Evolutionary conservation across 192 early-diverging fungal species (phyloP), one percentile per base, ranked within the genome.

Genomic region (Mortierella antarctica): DNA sequence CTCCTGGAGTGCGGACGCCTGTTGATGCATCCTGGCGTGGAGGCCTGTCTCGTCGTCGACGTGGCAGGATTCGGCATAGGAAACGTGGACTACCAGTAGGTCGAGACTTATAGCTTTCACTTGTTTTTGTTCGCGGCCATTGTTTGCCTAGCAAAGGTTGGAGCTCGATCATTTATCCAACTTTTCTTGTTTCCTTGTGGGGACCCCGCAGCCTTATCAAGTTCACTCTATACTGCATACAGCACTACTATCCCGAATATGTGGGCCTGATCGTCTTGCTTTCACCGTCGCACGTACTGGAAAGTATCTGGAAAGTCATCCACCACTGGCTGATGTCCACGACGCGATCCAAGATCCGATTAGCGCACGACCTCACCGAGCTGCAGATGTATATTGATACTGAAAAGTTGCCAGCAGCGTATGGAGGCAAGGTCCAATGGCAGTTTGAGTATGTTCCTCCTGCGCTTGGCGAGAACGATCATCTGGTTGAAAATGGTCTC

Each of bases 201-300:
- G 31, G 1, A 3, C 31, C n/a, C 21, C 15, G 15, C 20, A 66
- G 66, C 12, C 91, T 91, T 53, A 86, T 95, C 65, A 91, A 91
- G 75, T 93, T 95, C 62, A 85, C 95, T 17, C 65, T 95, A 23
- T 79, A 83, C 59, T 91, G 89, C 82, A 88, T 97, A 60, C 91
- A 96, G 84, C 88, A 91, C 59, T 95, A 95, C 83, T 97, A 96
- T 73, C 96, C 96, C 7, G 96, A 96, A 71, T 89, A 87, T 15
- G 86, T 97, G 8, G 96, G 95, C 41, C 65, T 85, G 8, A 84
- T 89, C 18, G 81, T 96, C 6, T 89, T 96, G 45, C 92, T 96
- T 82, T 89, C 90, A 69, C 93, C 95, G 0, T 93, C 95, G 50
- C 95, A 93, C 92, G 85, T 97, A 23, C 96, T 97, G 79, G 83